Evolutionary conservation across 2,329 filamentous ascomycete genomes (phyloP).

Genomic region (Alternaria arbusti): DNA sequence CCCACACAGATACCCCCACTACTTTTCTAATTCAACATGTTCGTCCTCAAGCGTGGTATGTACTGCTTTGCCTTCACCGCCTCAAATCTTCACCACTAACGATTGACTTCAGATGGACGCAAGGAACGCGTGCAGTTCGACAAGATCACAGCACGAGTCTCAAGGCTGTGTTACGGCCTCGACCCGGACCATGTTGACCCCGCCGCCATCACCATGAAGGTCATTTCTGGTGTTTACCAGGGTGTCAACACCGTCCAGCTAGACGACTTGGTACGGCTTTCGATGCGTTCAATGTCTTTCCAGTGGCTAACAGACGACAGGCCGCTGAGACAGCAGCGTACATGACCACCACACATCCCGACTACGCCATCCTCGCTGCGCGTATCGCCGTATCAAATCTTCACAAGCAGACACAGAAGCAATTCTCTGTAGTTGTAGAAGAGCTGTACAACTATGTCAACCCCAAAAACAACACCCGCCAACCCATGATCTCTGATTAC

Average conservation of each 20-base stretch:
- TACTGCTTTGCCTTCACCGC: constrained; percentile 21
- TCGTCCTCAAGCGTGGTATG: constrained; percentile 53
- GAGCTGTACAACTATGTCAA: constrained; percentile 97
- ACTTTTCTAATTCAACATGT: constrained; percentile 44
- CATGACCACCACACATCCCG: constrained; percentile 99
- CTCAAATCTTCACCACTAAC: constrained; percentile 38
- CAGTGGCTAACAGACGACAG: constrained; percentile 55
- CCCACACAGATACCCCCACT: constrained; percentile 34
- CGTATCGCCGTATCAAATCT: constrained; percentile 99
- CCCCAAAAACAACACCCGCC: constrained; percentile 81
- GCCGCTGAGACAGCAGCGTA: constrained; percentile 98
- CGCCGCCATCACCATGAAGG: constrained; percentile 97
- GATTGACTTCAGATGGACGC: constrained; percentile 76
- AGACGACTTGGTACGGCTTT: constrained; percentile 82
- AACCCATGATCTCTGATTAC: constrained; percentile 93
- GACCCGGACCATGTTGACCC: constrained; percentile 96
- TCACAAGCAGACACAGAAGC: constrained; percentile 99
- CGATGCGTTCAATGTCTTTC: constrained; percentile 19
- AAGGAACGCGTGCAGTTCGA: constrained; percentile 99
- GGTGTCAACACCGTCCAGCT: constrained; percentile 96
- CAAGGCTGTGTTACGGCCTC: constrained; percentile 94
- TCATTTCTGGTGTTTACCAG: constrained; percentile 98
- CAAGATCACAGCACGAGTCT: constrained; percentile 99
- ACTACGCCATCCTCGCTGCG: constrained; percentile 97
- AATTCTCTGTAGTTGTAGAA: constrained; percentile 93